These are phyloP conservation scores for Jimgerdemannia flammicorona DNA, from an alignment of 192 early-diverging fungal genomes.

Conservation along the genomic window DNA sequence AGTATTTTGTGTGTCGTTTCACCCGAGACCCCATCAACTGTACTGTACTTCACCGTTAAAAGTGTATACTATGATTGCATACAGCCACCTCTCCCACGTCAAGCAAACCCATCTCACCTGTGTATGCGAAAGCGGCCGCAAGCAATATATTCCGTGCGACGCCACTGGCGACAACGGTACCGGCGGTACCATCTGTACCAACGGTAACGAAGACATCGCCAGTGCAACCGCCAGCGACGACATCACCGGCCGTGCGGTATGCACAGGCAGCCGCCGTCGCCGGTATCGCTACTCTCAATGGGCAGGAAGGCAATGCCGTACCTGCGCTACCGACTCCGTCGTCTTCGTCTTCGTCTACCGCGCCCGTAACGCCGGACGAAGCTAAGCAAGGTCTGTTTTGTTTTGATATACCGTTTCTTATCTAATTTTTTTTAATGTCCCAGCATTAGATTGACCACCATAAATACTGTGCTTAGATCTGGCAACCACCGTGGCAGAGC, in stretches of 20 bases:
- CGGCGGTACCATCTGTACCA: background rate
- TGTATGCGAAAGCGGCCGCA: conserved; percentile 6
- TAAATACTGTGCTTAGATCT: background rate
- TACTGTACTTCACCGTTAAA: background rate
- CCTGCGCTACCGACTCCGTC: background rate
- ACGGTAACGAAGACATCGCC: background rate
- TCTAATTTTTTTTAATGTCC: background rate
- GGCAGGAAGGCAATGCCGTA: background rate
- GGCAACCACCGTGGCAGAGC: background rate
- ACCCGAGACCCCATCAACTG: background rate
- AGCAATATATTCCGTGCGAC: background rate
- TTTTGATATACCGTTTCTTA: background rate
- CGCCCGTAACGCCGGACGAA: background rate
- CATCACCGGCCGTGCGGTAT: background rate
- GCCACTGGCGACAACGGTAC: background rate
- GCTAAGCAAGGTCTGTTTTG: background rate
- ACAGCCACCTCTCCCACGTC: conserved; percentile 12
- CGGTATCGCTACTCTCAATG: background rate
- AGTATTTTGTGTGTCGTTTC: background rate
- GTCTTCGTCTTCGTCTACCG: background rate
- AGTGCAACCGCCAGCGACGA: background rate
- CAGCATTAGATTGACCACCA: background rate
- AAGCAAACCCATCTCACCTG: conserved; percentile 12
- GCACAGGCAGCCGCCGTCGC: background rate
- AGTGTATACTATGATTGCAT: background rate